Percentiles rank a stretch among this genome's conserved stretches.
phyloP scores from a whole-genome alignment of 108 stramenopile species.

The Discostella stelligeroides region DNA sequence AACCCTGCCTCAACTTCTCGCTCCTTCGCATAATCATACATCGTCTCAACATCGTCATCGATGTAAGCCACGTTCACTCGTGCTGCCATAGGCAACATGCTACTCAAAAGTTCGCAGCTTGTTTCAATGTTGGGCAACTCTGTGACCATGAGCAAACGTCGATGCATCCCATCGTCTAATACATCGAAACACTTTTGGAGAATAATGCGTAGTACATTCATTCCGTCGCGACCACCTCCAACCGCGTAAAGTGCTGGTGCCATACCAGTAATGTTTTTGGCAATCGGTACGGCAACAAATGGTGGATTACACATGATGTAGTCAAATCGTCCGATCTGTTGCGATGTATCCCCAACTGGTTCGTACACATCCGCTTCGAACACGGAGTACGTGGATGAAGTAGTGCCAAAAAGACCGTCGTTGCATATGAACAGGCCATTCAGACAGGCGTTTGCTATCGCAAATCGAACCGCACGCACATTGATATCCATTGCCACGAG shows the following conservation, averaged over 20 bases:
- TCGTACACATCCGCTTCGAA: slow-evolving; percentile 6
- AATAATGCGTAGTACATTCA: slow-evolving; percentile 19
- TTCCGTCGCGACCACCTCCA: slow-evolving; percentile 39
- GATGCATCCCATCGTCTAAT: background rate
- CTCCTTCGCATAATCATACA: slow-evolving; percentile 32
- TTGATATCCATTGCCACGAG: slow-evolving; percentile 33
- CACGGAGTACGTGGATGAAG: background rate
- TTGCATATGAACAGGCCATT: slow-evolving; percentile 2
- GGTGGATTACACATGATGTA: slow-evolving; percentile 38
- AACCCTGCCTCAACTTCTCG: slow-evolving; percentile 26
- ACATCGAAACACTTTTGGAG: slow-evolving; percentile 4
- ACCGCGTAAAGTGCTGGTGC: slow-evolving; percentile 33
- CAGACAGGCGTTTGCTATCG: slow-evolving; percentile 23
- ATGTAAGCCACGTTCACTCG: slow-evolving; percentile 33
- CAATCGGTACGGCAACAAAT: slow-evolving; percentile 38
- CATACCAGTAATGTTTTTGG: background rate
- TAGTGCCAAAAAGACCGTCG: background rate
- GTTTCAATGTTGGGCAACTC: slow-evolving; percentile 46
- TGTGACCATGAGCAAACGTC: slow-evolving; percentile 36
- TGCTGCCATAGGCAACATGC: background rate
- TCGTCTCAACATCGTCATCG: slow-evolving; percentile 38
- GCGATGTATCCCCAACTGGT: slow-evolving; percentile 7
- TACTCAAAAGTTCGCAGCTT: slow-evolving; percentile 12
- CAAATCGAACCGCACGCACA: slow-evolving; percentile 27
- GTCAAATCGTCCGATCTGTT: slow-evolving; percentile 14